Evolutionary conservation across 2,329 filamentous ascomycete genomes (phyloP).

Genomic region (Aspergillus calidoustus): DNA sequence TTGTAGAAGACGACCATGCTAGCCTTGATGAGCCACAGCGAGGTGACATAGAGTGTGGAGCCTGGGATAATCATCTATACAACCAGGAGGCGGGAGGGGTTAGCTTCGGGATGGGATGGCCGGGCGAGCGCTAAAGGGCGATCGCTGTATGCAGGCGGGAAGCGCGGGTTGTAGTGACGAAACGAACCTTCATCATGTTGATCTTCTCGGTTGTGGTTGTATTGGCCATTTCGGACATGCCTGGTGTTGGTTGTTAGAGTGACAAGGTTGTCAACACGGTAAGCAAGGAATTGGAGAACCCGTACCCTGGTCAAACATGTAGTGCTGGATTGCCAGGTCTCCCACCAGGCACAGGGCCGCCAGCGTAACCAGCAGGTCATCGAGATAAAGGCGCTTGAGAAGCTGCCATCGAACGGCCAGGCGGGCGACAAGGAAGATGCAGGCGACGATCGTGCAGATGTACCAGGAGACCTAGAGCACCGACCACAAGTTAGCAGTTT

Average conservation of each 20-base stretch:
- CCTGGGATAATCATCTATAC: slow-evolving; percentile 29
- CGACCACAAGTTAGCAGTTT: background rate
- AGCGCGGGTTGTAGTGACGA: background rate
- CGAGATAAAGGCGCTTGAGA: slow-evolving; percentile 24
- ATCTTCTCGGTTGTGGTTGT: slow-evolving; percentile 16
- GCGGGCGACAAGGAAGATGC: slow-evolving; percentile 21
- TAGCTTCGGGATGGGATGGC: background rate
- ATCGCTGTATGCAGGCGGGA: background rate
- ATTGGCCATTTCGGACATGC: slow-evolving; percentile 25
- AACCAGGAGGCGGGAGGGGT: background rate
- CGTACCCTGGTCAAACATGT: slow-evolving; percentile 28
- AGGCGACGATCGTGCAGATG: slow-evolving; percentile 24
- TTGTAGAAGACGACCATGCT: slow-evolving; percentile 30
- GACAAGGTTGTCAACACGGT: too few relatives aligned
- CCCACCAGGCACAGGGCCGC: slow-evolving; percentile 23
- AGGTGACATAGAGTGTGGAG: slow-evolving; percentile 29
- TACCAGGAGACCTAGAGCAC: slow-evolving; percentile 25
- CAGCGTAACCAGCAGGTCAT: slow-evolving; percentile 22
- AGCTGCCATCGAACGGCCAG: slow-evolving; percentile 22
- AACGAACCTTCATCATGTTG: slow-evolving; percentile 26
- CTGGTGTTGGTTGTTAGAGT: slow-evolving; percentile 12
- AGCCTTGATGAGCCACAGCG: slow-evolving; percentile 29
- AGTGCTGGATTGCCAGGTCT: slow-evolving; percentile 27
- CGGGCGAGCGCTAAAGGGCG: too few relatives aligned
- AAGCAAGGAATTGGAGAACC: background rate